phyloP scores from a whole-genome alignment of 2,329 filamentous ascomycete genomes.

The Trichoderma sp. region DNA sequence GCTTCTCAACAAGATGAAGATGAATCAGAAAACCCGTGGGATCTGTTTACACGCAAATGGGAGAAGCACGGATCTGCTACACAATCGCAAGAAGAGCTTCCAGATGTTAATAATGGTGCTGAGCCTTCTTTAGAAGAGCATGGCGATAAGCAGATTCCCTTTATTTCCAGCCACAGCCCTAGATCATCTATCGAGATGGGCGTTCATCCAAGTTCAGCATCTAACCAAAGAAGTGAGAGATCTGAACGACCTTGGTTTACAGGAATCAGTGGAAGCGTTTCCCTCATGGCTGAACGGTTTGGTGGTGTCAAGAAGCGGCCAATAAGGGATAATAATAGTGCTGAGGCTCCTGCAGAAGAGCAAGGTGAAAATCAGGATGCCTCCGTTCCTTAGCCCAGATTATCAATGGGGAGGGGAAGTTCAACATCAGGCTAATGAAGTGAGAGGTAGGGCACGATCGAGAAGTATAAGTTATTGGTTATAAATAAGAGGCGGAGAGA shows the following conservation, averaged over 20 bases:
- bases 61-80: conserved; percentile 39
- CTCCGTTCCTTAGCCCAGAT: no score
- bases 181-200: neutral
- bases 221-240: conserved; percentile 1
- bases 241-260: conserved; percentile 28
- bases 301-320: conserved; percentile 35
- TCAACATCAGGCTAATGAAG: no score
- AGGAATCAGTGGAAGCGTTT: conserved; percentile 37
- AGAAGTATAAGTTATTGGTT: no score
- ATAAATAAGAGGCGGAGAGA: no score
- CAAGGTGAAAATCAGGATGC: no score
- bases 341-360: no score
- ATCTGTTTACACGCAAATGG: conserved; percentile 19
- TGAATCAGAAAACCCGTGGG: conserved; percentile 29
- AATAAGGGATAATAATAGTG: neutral
- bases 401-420: no score
- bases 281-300: conserved; percentile 44
- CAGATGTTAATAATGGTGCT: neutral
- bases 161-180: neutral
- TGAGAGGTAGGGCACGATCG: no score
- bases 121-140: neutral
- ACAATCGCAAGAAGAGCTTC: neutral
- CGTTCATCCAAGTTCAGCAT: neutral
- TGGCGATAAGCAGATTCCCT: neutral
- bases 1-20: neutral